Percentiles rank a stretch among this genome's conserved stretches.
Evolutionary conservation across 2,329 filamentous ascomycete genomes (phyloP).

Genomic region (Didymella exigua): DNA sequence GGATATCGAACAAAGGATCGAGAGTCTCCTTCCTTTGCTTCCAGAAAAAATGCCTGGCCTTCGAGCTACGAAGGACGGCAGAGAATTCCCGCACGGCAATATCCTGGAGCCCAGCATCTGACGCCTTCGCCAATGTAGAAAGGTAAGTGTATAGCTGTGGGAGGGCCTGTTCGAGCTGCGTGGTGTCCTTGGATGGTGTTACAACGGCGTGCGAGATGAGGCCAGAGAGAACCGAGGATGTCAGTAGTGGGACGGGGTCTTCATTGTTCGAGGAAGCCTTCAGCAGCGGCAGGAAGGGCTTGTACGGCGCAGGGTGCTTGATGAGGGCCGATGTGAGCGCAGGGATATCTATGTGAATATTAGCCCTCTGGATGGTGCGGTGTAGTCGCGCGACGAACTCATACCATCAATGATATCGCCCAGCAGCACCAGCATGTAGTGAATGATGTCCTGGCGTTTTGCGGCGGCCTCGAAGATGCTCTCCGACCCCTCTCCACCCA

Average conservation of each 20-base stretch:
- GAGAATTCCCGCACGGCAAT: conserved; percentile 95
- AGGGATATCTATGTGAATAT: conserved; percentile 69
- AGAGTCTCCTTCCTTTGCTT: conserved; percentile 84
- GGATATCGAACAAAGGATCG: conserved; percentile 78
- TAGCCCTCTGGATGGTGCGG: conserved; percentile 10
- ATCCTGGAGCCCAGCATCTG: conserved; percentile 90
- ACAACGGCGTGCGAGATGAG: conserved; percentile 71
- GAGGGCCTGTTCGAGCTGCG: conserved; percentile 75
- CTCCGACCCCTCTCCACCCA: conserved; percentile 68
- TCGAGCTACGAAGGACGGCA: conserved; percentile 74
- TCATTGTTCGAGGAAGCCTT: conserved; percentile 82
- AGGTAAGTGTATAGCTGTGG: conserved; percentile 86
- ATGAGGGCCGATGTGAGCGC: conserved; percentile 77
- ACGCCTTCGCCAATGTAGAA: conserved; percentile 78
- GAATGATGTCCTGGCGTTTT: conserved; percentile 86
- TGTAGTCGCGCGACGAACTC: neutral
- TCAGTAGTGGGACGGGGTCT: conserved; percentile 86
- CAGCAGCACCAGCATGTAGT: conserved; percentile 90
- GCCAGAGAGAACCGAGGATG: conserved; percentile 82
- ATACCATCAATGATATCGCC: conserved; percentile 85
- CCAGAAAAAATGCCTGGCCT: conserved; percentile 86
- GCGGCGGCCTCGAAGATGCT: conserved; percentile 82
- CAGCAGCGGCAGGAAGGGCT: conserved; percentile 83
- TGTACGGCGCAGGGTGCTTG: conserved; percentile 70
- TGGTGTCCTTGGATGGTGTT: conserved; percentile 63